Evolutionary conservation across 139 green algal genomes (phyloP).

Genomic region (Chlamydomonas asymmetrica): DNA sequence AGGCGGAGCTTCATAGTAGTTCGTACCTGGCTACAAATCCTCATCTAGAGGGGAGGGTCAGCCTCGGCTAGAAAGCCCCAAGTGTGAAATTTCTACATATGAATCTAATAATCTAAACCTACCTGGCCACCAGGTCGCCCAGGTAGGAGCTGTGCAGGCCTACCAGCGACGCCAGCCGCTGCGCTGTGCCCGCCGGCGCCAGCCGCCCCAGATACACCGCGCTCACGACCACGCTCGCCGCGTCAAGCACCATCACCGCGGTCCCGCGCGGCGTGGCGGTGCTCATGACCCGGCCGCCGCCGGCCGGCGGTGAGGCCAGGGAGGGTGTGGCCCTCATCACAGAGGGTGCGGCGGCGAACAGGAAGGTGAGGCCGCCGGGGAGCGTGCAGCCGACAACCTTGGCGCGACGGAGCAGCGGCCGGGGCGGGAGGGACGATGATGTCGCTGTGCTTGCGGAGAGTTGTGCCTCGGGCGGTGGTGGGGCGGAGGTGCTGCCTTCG

Average conservation of each 20-base stretch:
- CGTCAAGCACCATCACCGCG: conserved; percentile 32
- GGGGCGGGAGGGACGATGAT: no score
- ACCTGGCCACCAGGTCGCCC: conserved; percentile 15
- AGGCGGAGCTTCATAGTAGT: no score
- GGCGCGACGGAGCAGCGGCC: conserved; percentile 13
- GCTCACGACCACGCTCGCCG: conserved; percentile 17
- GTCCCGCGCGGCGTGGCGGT: conserved; percentile 40
- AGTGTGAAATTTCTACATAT: background rate
- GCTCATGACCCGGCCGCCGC: conserved; percentile 27
- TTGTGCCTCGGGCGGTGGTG: background rate
- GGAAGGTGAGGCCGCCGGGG: conserved; percentile 46
- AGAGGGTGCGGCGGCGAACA: conserved; percentile 37
- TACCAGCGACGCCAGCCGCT: conserved; percentile 38
- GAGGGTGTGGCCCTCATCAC: conserved; percentile 30
- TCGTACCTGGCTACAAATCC: no score
- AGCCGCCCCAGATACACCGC: conserved; percentile 35
- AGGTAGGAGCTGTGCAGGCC: conserved; percentile 52
- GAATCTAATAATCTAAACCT: no score
- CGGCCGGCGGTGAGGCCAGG: conserved; percentile 13
- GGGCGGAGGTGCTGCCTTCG: background rate
- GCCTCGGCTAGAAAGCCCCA: no score
- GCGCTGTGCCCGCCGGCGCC: conserved; percentile 5
- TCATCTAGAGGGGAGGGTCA: no score
- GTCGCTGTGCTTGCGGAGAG: no score
- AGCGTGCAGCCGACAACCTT: conserved; percentile 45